A percentile compares a stretch with the other conserved stretches of the same genome.
These are phyloP conservation scores for Alnus rubra DNA, from an alignment of 306 rosid species.

Conservation along the genomic window DNA sequence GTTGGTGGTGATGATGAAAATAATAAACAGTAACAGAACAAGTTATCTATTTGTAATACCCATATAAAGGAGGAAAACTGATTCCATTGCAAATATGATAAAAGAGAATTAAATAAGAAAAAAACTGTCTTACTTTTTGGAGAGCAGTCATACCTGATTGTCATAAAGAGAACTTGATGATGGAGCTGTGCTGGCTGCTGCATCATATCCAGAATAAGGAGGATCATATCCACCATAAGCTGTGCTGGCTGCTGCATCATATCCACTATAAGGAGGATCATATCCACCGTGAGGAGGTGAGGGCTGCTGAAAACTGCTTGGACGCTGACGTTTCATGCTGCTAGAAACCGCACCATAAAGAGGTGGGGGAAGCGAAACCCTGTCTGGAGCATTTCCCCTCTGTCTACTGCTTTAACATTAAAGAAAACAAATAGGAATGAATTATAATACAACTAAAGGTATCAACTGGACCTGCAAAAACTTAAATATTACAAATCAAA, in stretches of 20 bases:
- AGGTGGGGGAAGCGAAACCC: slow-evolving; percentile 80
- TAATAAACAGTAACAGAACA: not conserved
- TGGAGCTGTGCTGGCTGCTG: slow-evolving; percentile 37
- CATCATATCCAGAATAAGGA: slow-evolving; percentile 18
- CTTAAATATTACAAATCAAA: not conserved
- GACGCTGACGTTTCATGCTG: slow-evolving; percentile 24
- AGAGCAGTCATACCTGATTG: slow-evolving; percentile 52
- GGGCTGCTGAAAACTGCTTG: slow-evolving; percentile 43
- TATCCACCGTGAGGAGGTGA: slow-evolving; percentile 17
- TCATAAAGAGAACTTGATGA: slow-evolving; percentile 50
- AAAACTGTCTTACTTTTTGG: slow-evolving; percentile 14
- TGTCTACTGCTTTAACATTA: slow-evolving; percentile 39
- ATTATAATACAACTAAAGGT: not conserved
- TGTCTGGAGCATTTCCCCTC: slow-evolving; percentile 52
- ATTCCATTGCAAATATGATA: not conserved
- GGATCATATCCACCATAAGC: slow-evolving; percentile 8
- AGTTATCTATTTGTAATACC: not conserved
- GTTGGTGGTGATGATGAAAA: not conserved
- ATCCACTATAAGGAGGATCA: slow-evolving; percentile 6
- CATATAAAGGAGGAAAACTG: not conserved
- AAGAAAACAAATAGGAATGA: not conserved
- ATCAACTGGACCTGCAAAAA: not conserved
- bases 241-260: slow-evolving; percentile 6
- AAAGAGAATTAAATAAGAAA: not conserved
- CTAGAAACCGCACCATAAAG: slow-evolving; percentile 35